Evolutionary conservation across 805 yeast species (phyloP).

Genomic region (Candida vaughaniae): DNA sequence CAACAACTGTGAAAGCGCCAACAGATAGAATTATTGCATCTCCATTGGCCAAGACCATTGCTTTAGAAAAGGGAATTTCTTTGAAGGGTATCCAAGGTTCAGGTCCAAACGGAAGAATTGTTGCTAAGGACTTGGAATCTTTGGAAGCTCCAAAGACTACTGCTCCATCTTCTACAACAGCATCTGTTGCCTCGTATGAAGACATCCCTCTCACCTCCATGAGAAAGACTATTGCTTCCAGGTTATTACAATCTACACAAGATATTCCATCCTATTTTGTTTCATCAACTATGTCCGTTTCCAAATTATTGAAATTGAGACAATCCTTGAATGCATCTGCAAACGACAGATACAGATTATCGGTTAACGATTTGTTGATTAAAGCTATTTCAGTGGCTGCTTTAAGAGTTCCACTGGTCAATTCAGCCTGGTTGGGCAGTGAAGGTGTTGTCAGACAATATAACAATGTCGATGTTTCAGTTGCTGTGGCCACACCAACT

Average conservation of each 20-base stretch:
- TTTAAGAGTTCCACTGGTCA: constrained; percentile 87
- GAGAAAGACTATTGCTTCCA: constrained; percentile 91
- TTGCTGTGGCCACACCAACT: constrained; percentile 97
- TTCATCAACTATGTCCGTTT: constrained; percentile 80
- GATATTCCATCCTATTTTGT: constrained; percentile 91
- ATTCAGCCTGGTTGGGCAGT: constrained; percentile 87
- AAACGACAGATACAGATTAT: constrained; percentile 83
- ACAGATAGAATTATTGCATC: constrained; percentile 85
- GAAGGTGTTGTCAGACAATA: constrained; percentile 92
- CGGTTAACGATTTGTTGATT: constrained; percentile 90
- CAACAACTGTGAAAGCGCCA: constrained; percentile 38
- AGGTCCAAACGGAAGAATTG: constrained; percentile 94
- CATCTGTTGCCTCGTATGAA: constrained; percentile 61
- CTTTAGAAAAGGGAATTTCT: constrained; percentile 87
- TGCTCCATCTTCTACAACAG: constrained; percentile 42
- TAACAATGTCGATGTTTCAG: constrained; percentile 91
- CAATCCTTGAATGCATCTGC: constrained; percentile 82
- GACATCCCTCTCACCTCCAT: constrained; percentile 86
- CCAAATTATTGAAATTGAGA: constrained; percentile 89
- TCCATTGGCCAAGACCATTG: constrained; percentile 90
- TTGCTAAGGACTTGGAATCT: constrained; percentile 85
- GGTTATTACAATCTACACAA: constrained; percentile 83
- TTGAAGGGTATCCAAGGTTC: constrained; percentile 84
- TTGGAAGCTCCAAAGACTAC: constrained; percentile 51
- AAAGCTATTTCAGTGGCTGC: constrained; percentile 94